Percentiles rank a stretch among this genome's conserved stretches.
Evolutionary conservation across 805 yeast species (phyloP).

Genomic region (Cyberlindnera samutprakarnensis): DNA sequence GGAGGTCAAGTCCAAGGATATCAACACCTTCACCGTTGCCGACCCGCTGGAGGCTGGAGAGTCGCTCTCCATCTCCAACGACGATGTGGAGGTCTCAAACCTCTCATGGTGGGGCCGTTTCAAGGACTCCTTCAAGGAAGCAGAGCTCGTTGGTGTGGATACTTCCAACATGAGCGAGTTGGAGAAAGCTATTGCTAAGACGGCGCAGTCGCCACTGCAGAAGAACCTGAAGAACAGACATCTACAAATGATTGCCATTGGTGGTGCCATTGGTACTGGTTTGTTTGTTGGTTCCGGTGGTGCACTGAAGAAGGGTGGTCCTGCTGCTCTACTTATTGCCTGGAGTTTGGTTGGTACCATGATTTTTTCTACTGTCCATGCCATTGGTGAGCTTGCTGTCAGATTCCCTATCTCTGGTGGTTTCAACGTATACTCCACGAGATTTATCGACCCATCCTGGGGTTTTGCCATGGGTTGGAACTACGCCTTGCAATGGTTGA

Average conservation of each 20-base stretch:
- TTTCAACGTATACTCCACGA: slow-evolving; percentile 48
- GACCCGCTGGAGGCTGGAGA: slow-evolving; percentile 21
- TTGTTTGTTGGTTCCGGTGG: slow-evolving; percentile 67
- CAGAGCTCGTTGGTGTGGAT: slow-evolving; percentile 6
- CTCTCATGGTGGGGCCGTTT: slow-evolving; percentile 10
- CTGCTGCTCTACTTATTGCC: slow-evolving; percentile 34
- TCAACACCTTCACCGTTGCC: too few relatives aligned
- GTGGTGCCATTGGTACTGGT: slow-evolving; percentile 82
- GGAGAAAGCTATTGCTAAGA: slow-evolving; percentile 35
- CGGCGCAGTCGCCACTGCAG: slow-evolving; percentile 17
- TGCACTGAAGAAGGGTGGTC: slow-evolving; percentile 59
- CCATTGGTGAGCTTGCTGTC: slow-evolving; percentile 54
- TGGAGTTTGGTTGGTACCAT: slow-evolving; percentile 42
- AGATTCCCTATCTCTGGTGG: slow-evolving; percentile 66
- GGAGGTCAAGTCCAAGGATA: too few relatives aligned
- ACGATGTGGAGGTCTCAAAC: slow-evolving; percentile 1
- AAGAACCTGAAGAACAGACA: slow-evolving; percentile 46
- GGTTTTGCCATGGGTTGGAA: slow-evolving; percentile 59
- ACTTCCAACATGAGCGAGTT: slow-evolving; percentile 27
- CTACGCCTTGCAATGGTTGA: slow-evolving; percentile 45
- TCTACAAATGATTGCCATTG: slow-evolving; percentile 72
- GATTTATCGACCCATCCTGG: slow-evolving; percentile 50
- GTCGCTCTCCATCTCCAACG: slow-evolving; percentile 13
- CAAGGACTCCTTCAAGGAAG: slow-evolving; percentile 15
- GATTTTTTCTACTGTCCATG: slow-evolving; percentile 43